Base-by-base conservation (phyloP, 106 monocot species). In the Dendrobium huoshanense region DNA sequence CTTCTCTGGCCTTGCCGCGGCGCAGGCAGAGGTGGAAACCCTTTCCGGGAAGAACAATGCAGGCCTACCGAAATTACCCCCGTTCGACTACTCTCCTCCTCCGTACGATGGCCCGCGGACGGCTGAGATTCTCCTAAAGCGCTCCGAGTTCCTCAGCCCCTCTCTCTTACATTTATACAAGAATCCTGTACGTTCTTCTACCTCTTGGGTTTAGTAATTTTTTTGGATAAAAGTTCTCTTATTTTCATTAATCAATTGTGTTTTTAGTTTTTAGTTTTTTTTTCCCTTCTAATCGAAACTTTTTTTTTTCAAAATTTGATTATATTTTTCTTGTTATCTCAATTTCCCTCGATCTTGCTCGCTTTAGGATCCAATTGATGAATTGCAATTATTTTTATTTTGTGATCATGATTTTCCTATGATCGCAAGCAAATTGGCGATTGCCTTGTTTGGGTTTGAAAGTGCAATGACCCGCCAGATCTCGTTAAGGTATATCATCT, bases 91-190 rank as follows among this genome's bases (percentile, higher is more conserved):
- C 84, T 70, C 82, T 0, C 96, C 96, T 6, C 90, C 87, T 17
- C 85, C 90, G 1, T 96, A 96, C 81, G 83, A 87, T 11, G 96
- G 96, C 7, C 97, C 94, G 15, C 31, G 82, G 45, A 87, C 88
- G 20, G 87, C 81, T 5, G 97, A 94, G 87, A 88, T 97, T 67
- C 47, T 91, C 20, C 45, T 37, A 81, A 97, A 90, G 85, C 81
- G 97, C 1, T 22, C 85, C 8, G 77, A 90, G 88, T 94, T 81
- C 79, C 92, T 97, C 65, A 97, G 92, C 92, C 97, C 97, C 48
- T 92, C 94, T 41, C 15, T 92, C 64, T 92, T 89, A 82, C 55
- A 88, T 77, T 94, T 88, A 76, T 96, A 96, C 84, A 89, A 87
- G 67, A 92, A 90, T 10, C 94, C 96, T 37, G 96, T 96, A 78